A percentile compares a stretch with the other conserved stretches of the same genome.
Evolutionary conservation across 805 yeast species (phyloP).

Genomic region (Jamesozyma spencerorum): DNA sequence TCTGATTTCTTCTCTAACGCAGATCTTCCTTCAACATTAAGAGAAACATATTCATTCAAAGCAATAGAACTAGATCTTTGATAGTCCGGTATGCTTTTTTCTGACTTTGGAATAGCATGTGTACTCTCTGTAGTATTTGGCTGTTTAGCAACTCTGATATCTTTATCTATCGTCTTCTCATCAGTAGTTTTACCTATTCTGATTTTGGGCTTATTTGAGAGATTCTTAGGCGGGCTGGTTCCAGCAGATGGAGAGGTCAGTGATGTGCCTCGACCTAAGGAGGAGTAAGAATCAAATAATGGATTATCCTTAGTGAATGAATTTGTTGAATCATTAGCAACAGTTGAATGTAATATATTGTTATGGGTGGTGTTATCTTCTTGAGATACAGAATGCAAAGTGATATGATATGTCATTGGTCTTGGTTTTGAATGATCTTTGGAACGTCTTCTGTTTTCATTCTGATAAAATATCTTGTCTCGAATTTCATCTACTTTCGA

Average conservation of each 20-base stretch:
- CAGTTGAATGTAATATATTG: no score
- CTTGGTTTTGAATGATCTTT: slow-evolving; percentile 54
- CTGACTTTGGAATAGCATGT: no score
- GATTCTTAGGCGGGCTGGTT: no score
- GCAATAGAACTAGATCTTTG: not conserved
- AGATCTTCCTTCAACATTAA: slow-evolving; percentile 1
- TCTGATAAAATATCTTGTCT: not conserved
- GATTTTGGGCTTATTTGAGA: no score
- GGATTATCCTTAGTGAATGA: not conserved
- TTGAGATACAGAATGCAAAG: slow-evolving; percentile 3
- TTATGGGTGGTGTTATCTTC: not conserved
- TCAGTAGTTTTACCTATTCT: no score
- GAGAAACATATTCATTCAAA: not conserved
- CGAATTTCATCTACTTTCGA: not conserved
- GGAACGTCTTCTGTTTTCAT: not conserved
- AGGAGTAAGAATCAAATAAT: not conserved
- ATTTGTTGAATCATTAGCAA: not conserved
- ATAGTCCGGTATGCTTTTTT: no score
- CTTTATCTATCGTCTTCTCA: no score
- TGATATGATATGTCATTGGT: slow-evolving; percentile 64
- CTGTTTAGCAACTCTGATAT: no score
- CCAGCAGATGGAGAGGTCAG: no score
- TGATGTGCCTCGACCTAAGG: no score
- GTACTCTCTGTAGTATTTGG: no score
- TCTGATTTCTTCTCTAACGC: slow-evolving; percentile 2